Evolutionary conservation across 2,329 filamentous ascomycete genomes (phyloP).

Genomic region (Coniella lustricola): DNA sequence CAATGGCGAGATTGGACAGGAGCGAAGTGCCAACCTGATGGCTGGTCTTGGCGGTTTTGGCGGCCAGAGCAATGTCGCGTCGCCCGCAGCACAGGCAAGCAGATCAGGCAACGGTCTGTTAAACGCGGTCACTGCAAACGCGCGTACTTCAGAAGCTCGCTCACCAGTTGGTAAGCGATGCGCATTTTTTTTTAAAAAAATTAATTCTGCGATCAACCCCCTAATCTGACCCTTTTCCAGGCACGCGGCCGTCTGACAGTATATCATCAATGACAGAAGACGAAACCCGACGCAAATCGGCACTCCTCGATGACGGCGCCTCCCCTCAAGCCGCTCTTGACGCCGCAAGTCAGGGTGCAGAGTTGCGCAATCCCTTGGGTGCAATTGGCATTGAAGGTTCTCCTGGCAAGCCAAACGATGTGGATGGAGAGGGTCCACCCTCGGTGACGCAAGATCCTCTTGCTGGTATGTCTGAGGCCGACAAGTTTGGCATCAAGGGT

Average conservation of each 20-base stretch:
- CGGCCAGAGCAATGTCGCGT: constrained; percentile 35
- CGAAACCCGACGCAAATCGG: constrained; percentile 38
- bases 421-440: constrained; percentile 1
- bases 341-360: constrained; percentile 24
- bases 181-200: too few relatives aligned
- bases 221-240: constrained; percentile 23
- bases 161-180: constrained; percentile 40
- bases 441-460: constrained; percentile 47
- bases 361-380: constrained; percentile 35
- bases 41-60: constrained; percentile 47
- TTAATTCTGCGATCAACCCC: background rate
- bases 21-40: constrained; percentile 45
- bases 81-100: constrained; percentile 32
- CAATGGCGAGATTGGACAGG: constrained; percentile 52
- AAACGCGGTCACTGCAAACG: constrained; percentile 57
- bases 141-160: constrained; percentile 40
- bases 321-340: constrained; percentile 30
- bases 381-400: constrained; percentile 40
- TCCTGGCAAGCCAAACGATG: constrained; percentile 34
- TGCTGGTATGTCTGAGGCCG: constrained; percentile 52
- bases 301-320: constrained; percentile 37
- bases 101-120: constrained; percentile 53
- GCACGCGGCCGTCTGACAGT: constrained; percentile 37
- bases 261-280: constrained; percentile 35
- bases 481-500: constrained; percentile 61